Evolutionary conservation across 2,329 filamentous ascomycete species (phyloP).

Genomic region (Fusarium robinianum): DNA sequence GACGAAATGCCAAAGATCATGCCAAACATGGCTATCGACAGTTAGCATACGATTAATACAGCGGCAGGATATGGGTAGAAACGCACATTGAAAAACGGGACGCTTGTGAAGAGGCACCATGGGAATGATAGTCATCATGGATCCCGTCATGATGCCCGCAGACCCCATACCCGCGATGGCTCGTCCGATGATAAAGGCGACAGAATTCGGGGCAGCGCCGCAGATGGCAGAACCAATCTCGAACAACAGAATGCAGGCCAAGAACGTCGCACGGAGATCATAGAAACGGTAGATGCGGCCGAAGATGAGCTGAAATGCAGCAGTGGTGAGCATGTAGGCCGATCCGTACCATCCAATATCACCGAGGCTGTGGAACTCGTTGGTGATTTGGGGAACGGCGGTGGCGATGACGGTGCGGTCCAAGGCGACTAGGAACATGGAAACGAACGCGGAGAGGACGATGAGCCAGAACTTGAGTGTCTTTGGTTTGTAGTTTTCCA

Average conservation of each 20-base stretch:
- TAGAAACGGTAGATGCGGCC: conserved; percentile 61
- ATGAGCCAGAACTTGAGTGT: conserved; percentile 61
- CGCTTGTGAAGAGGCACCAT: conserved; percentile 64
- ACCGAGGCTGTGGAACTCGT: conserved; percentile 60
- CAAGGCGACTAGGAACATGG: conserved; percentile 62
- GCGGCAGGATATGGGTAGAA: neutral
- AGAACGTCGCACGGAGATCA: conserved; percentile 53
- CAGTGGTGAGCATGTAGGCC: conserved; percentile 63
- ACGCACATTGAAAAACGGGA: conserved; percentile 58
- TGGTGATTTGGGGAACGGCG: conserved; percentile 59
- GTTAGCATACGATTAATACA: conserved; percentile 15
- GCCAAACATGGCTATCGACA: conserved; percentile 52
- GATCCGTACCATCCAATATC: conserved; percentile 69
- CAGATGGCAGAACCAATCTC: conserved; percentile 60
- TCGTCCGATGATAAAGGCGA: conserved; percentile 59
- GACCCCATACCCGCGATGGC: conserved; percentile 61
- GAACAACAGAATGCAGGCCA: conserved; percentile 55
- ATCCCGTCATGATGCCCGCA: conserved; percentile 62
- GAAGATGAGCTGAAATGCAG: conserved; percentile 57
- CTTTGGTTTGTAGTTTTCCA: conserved; percentile 55
- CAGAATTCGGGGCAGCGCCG: conserved; percentile 57
- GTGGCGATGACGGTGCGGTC: conserved; percentile 61
- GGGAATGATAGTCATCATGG: conserved; percentile 60
- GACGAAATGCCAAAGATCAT: conserved; percentile 60
- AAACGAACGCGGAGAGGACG: conserved; percentile 57